A percentile compares a stretch with the other conserved stretches of the same genome.
Conservation (phyloP, 345 rosid genomes). For the Citrus hindsii region DNA sequence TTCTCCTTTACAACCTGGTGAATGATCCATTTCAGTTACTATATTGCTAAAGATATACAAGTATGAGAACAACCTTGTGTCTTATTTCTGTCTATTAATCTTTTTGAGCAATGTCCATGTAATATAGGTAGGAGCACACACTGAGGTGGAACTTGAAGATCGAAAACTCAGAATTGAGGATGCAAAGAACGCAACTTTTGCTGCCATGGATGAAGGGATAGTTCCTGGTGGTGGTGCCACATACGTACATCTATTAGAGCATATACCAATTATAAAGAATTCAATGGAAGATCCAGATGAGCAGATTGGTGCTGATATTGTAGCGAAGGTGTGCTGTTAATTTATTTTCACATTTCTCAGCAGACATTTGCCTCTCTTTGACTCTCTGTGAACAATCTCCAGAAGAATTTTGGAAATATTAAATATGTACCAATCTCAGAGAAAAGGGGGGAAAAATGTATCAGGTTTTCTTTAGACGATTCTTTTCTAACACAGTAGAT, state of each 20-base stretch:
- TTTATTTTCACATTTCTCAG: neutral
- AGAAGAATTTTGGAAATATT: no score
- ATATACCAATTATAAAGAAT: conserved; percentile 42
- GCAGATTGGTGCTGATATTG: conserved; percentile 70
- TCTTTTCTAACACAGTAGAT: neutral
- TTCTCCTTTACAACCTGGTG: neutral
- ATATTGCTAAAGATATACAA: neutral
- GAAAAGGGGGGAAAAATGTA: no score
- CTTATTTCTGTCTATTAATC: neutral
- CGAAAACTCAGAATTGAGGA: conserved; percentile 86
- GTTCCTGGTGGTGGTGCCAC: conserved; percentile 93
- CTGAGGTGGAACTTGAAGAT: conserved; percentile 89
- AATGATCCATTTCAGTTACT: neutral
- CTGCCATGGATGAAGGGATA: conserved; percentile 89
- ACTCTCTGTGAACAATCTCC: no score
- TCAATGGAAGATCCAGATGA: conserved; percentile 61
- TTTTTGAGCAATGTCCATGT: conserved; percentile 3
- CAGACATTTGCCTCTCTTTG: neutral
- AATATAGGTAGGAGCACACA: conserved; percentile 74
- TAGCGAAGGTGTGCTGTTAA: conserved; percentile 42
- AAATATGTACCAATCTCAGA: no score
- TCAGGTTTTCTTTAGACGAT: neutral
- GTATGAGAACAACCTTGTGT: neutral
- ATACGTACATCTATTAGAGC: conserved; percentile 71
- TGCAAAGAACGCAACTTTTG: conserved; percentile 87